Percentiles rank a stretch among this genome's conserved stretches.
Conservation (phyloP, 805 yeast genomes). For the Myxozyma mucilagina region DNA sequence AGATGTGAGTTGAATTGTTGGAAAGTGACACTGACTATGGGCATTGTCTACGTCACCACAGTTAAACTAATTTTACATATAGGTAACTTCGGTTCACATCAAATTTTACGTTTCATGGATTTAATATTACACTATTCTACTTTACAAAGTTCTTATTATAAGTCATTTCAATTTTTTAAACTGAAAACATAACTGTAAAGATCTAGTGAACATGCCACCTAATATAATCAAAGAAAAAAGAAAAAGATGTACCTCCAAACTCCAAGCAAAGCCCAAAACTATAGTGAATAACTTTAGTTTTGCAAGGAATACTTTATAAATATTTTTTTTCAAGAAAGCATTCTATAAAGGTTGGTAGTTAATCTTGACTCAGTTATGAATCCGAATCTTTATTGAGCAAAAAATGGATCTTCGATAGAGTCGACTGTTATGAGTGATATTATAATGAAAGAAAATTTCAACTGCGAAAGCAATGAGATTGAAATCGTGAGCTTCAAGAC, state of each 20-base stretch:
- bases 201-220: background rate
- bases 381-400: conserved; percentile 15
- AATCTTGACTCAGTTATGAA: conserved; percentile 20
- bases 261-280: background rate
- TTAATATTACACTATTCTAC: too few relatives aligned
- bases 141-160: too few relatives aligned
- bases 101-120: too few relatives aligned
- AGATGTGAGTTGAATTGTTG: too few relatives aligned
- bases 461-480: too few relatives aligned
- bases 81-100: too few relatives aligned
- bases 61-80: too few relatives aligned
- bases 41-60: too few relatives aligned
- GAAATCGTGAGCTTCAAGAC: too few relatives aligned
- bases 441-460: background rate
- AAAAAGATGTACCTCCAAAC: conserved; percentile 4
- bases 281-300: background rate
- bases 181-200: too few relatives aligned
- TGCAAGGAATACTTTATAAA: background rate
- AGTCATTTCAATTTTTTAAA: too few relatives aligned
- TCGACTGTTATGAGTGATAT: background rate
- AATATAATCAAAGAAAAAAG: background rate
- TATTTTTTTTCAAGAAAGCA: background rate
- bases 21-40: too few relatives aligned
- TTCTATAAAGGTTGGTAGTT: background rate
- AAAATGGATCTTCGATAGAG: conserved; percentile 22